Conservation (phyloP, 495 filamentous ascomycete species). For the Hypoxylon fuscum region DNA sequence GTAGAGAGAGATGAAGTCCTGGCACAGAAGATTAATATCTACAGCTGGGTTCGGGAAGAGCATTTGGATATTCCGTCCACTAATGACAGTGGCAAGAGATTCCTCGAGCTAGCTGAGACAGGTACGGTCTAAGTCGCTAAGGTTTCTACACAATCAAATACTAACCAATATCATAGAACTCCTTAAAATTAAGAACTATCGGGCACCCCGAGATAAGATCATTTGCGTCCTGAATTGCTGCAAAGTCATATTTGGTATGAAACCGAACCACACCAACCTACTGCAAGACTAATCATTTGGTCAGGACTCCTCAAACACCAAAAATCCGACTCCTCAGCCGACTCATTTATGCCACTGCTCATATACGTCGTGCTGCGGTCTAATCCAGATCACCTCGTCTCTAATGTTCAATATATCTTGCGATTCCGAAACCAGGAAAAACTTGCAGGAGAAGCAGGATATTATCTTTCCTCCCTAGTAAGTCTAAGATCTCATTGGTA, state of each 20-base stretch:
- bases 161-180: conserved; percentile 68
- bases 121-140: conserved; percentile 55
- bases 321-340: conserved; percentile 92
- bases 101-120: conserved; percentile 88
- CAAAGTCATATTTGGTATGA: conserved; percentile 96
- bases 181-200: conserved; percentile 93
- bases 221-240: conserved; percentile 99
- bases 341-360: conserved; percentile 93
- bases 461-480: conserved; percentile 96
- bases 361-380: conserved; percentile 96
- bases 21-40: conserved; percentile 95
- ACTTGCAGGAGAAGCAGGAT: conserved; percentile 93
- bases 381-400: conserved; percentile 93
- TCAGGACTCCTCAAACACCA: conserved; percentile 88
- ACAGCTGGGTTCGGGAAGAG: conserved; percentile 91
- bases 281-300: conserved; percentile 25
- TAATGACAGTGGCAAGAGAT: conserved; percentile 82
- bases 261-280: not conserved
- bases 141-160: no score
- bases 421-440: conserved; percentile 98
- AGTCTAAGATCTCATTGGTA: conserved; percentile 24
- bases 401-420: conserved; percentile 97
- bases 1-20: conserved; percentile 95
- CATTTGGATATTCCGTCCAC: conserved; percentile 95
- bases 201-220: conserved; percentile 95